Base-by-base conservation (phyloP, 1,284 basidiomycete species). In the Coniophora puteana region DNA sequence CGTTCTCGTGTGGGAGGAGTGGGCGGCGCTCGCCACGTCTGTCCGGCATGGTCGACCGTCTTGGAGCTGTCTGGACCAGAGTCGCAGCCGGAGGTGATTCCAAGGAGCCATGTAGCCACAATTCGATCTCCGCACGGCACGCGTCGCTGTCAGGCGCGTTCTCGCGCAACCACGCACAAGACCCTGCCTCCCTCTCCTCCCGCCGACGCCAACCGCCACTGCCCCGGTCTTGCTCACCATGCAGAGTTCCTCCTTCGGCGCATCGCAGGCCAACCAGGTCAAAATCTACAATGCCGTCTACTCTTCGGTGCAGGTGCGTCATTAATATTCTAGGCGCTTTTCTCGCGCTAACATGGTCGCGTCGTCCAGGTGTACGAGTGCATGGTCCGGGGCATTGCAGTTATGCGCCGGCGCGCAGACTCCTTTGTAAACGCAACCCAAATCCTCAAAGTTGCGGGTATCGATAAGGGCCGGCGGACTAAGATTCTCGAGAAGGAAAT, bases 401-500 rank as follows among this genome's bases (percentile, higher is more conserved):
- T 99, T 52, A 99, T 99, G 96, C 84, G 95, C 44, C 74, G 96
- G 56, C 80, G 93, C 53, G 80, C 82, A 35, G 96, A 99, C 68
- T 93, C 90, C 53, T 98, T 79, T 65, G 89, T 92, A 53, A 99
- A 99, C 70, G 95, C 95, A 50, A 99, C 96, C 5, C 96, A 99
- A 66, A 97, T 99, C 49, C 82, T 99, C 57, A 99, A 99, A 67
- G 94, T 99, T 30, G 96, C 96, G 7, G 96, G 96, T 30, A 88
- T 99, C 46, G 93, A 96, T 67, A 99, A 99, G 68, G 93, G 93
- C 3, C 80, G 89, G 28, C 78, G 96, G 31, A 98, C 95, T 17
- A 97, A 97, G 77, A 97, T 98, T 44, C 76, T 99, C 26, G 96
- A 99, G 71, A 96, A 95, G 64, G 95, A 99, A 69, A 91, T 99